Conservation (phyloP, 2,329 filamentous ascomycete genomes). For the Fusarium gaditjirri region DNA sequence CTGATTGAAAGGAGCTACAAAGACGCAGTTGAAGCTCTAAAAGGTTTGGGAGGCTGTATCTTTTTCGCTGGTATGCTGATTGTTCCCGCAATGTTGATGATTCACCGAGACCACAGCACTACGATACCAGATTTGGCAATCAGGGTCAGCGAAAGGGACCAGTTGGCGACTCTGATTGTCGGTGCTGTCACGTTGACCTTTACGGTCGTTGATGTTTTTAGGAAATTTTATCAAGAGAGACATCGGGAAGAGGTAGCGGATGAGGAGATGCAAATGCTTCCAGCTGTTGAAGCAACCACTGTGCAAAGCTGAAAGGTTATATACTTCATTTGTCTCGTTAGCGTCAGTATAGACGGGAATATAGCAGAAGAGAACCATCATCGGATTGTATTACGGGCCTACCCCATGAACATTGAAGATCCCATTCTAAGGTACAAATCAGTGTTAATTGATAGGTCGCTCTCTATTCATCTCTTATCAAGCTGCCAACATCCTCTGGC, state of each 20-base stretch:
- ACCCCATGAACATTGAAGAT: too few relatives aligned
- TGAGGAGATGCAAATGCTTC: background rate
- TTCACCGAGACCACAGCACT: background rate
- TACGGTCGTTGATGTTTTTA: background rate
- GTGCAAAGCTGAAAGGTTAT: background rate
- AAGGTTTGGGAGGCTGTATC: background rate
- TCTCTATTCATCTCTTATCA: too few relatives aligned
- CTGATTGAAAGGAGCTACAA: background rate
- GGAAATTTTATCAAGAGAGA: background rate
- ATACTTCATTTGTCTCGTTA: too few relatives aligned
- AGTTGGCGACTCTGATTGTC: slow-evolving; percentile 14
- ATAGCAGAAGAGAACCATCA: too few relatives aligned
- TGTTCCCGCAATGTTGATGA: accelerated
- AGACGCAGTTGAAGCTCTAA: background rate
- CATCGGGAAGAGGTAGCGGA: background rate
- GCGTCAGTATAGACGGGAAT: too few relatives aligned
- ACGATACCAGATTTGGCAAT: slow-evolving; percentile 8
- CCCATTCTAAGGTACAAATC: too few relatives aligned
- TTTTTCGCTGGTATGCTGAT: background rate
- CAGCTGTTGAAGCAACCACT: background rate
- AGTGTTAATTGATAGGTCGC: too few relatives aligned
- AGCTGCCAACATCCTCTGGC: too few relatives aligned
- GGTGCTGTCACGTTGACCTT: background rate
- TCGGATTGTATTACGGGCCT: too few relatives aligned
- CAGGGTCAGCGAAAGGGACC: background rate